Evolutionary conservation across 2,329 filamentous ascomycete genomes (phyloP), one percentile per base, ranked within the genome.

Genomic region (Teratosphaeria pseudoeucalypti): DNA sequence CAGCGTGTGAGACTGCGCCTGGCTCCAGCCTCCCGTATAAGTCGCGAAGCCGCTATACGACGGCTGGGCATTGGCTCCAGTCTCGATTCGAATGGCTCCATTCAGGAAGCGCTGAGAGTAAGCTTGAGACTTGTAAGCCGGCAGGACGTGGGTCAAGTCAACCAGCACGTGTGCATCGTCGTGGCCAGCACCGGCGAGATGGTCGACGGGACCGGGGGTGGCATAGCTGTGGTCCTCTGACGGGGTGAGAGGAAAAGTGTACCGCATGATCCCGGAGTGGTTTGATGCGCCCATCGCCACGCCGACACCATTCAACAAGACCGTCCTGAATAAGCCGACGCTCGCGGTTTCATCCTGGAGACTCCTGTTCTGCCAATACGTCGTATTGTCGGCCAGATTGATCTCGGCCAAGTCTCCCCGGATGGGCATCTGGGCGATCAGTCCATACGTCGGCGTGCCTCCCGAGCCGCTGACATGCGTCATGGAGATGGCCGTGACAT

Each of bases 391-490:
- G 37, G 37, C 37, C 10, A 43, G 37, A 43, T 43, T 43, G 37
- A 43, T 43, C 2, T 16, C 37, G 11, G 58, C n/a, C 2, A 66
- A 39, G 39, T 54, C 55, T 14, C 64, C 65, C 2, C 60, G 39
- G 4, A 62, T 58, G 4, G 65, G 65, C 64, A 66, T 66, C 49
- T 67, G 65, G 29, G 52, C 61, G 49, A 67, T 62, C 1, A 66
- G 62, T 14, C 65, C 85, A 61, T 88, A 88, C 69, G 87, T 88
- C 1, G 85, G 85, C 1, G 84, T 85, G 1, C 86, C 85, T 7
- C 85, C 85, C 0, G 85, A 88, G 2, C 85, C 85, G 63, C 81
- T 82, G 68, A 86, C 83, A 64, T 87, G 85, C 65, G 86, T 81
- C 79, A 86, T 76, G 3, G 62, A 65, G 56, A 69, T 66, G 27